Evolutionary conservation across 371 early-diverging fungal species (phyloP).

Genomic region (Mortierella sp.): DNA sequence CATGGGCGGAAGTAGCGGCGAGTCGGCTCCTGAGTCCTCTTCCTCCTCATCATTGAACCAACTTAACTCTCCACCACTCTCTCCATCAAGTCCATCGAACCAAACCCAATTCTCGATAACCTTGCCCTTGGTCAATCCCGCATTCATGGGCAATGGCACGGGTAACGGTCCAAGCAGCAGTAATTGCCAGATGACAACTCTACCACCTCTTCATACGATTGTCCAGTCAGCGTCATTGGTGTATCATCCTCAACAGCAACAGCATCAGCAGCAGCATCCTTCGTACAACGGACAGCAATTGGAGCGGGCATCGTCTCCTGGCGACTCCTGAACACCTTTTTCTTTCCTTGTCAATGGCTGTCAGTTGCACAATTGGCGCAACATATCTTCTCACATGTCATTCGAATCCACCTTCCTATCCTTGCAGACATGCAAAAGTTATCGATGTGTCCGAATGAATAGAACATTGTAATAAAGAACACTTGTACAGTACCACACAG

Average conservation of each 20-base stretch:
- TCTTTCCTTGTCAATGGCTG: no score
- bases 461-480: no score
- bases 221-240: not conserved
- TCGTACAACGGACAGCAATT: not conserved
- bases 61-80: constrained; percentile 31
- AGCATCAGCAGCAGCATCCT: not conserved
- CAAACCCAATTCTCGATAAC: not conserved
- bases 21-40: no score
- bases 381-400: no score
- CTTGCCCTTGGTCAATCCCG: not conserved
- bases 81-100: constrained; percentile 20
- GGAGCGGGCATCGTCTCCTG: not conserved
- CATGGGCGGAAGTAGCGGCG: not conserved
- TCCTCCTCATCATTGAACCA: not conserved
- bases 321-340: no score
- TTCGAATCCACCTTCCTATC: no score
- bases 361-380: no score
- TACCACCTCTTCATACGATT: constrained; percentile 9
- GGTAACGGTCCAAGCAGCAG: not conserved
- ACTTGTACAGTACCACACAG: no score
- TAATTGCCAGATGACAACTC: not conserved
- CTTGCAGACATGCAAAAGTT: no score
- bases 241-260: not conserved
- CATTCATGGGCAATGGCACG: no score
- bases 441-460: no score